These are phyloP conservation scores for Protea cynaroides DNA, from an alignment of 164 flowering plant species.

Conservation along the genomic window DNA sequence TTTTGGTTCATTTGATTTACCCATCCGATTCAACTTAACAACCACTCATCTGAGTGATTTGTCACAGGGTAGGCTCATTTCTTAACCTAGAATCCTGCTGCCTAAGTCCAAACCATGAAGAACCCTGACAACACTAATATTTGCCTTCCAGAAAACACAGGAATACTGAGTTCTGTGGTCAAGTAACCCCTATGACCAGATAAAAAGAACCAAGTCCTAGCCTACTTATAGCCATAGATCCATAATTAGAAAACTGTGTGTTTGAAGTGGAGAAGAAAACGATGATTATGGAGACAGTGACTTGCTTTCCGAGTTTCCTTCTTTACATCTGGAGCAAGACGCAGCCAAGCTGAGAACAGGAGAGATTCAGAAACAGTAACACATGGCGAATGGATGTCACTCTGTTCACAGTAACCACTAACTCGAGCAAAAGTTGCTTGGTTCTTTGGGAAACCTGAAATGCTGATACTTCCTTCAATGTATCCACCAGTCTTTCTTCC, in stretches of 20 bases:
- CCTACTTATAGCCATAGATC: background rate
- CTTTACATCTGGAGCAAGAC: constrained; percentile 45
- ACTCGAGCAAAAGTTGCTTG: constrained; percentile 61
- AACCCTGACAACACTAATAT: too few species aligned
- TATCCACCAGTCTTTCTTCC: constrained; percentile 66
- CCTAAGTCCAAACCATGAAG: too few species aligned
- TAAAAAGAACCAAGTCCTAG: background rate
- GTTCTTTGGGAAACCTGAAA: constrained; percentile 57
- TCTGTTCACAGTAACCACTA: constrained; percentile 66
- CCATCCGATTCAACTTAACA: too few species aligned
- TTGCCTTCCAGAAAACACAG: too few species aligned
- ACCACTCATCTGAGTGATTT: too few species aligned
- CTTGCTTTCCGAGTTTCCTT: constrained; percentile 33
- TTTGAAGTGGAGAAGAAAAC: background rate
- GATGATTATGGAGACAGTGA: background rate
- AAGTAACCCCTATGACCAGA: background rate
- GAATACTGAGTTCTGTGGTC: background rate
- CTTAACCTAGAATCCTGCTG: too few species aligned
- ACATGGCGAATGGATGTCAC: constrained; percentile 59
- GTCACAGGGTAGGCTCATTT: too few species aligned
- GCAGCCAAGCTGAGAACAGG: constrained; percentile 60
- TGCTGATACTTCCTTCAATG: constrained; percentile 47
- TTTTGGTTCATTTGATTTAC: too few species aligned
- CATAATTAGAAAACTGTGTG: background rate
- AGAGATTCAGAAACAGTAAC: constrained; percentile 66